These are phyloP conservation scores for Acacia acuminata DNA, from an alignment of 306 rosid genomes.

Conservation along the genomic window DNA sequence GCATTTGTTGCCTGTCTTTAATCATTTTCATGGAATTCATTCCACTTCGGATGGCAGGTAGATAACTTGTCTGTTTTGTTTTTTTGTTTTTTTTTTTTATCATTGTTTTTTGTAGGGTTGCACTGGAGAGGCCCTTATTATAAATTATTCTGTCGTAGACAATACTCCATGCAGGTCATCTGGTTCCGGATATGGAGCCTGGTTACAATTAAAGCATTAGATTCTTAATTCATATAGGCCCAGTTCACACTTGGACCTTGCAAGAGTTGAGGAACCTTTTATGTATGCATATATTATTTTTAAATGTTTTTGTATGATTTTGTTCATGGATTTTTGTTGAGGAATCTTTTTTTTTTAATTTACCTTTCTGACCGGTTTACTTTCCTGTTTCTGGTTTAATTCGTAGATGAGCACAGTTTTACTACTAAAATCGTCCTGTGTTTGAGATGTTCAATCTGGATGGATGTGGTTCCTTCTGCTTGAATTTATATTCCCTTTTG, in stretches of 20 bases:
- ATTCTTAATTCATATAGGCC: not conserved
- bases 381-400: not conserved
- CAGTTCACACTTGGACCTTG: not conserved
- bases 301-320: not conserved
- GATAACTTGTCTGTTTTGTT: constrained; percentile 5
- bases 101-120: not conserved
- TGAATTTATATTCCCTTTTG: constrained; percentile 14
- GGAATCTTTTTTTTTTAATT: not conserved
- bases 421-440: not conserved
- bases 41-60: constrained; percentile 83
- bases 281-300: not conserved
- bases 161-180: not conserved
- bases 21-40: constrained; percentile 68
- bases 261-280: not conserved
- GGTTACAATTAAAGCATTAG: constrained; percentile 23
- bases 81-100: not conserved
- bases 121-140: not conserved
- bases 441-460: constrained; percentile 22
- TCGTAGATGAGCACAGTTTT: not conserved
- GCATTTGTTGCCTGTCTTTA: constrained; percentile 79
- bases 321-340: not conserved
- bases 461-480: constrained; percentile 22
- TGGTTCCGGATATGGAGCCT: constrained; percentile 14
- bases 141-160: not conserved
- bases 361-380: not conserved